Evolutionary conservation across 768 basidiomycete genomes (phyloP), one percentile per base, ranked within the genome.

Genomic region (Macrocybe gigantea): DNA sequence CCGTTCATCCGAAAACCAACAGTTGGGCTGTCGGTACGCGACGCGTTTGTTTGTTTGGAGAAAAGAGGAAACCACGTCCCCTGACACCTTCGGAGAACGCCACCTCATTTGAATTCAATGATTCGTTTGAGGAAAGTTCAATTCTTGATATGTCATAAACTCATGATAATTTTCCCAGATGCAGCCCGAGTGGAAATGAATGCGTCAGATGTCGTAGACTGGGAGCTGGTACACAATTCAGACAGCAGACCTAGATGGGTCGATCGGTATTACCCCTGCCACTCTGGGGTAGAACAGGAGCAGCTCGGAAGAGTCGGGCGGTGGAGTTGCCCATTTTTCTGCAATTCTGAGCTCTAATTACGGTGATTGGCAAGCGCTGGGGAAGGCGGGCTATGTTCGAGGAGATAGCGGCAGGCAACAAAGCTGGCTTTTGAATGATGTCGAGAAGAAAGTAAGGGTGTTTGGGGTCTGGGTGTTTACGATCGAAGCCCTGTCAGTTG

Each of bases 401-500:
- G 49, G 45, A 53, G 49, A 51, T 48, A 50, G 42, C 46, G 41
- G 6, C 43, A 22, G 15, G 15, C 12, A 32, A 22, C 2, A 22
- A 22, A 4, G 22, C 22, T 2, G 22, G 22, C 22, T 22, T 22
- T 22, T 22, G 22, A 22, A 22, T 22, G 22, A 22, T 22, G 4
- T 22, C 22, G 22, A 22, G 22, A 22, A 22, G 22, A 22, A 22
- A 22, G 22, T 22, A 22, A 50, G 57, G 61, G 72, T 72, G 67
- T 56, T 63, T 58, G 70, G 70, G 69, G 69, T 58, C 67, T 22
- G 56, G 38, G 52, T 61, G 58, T 56, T 56, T 57, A 67, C 65
- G 66, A 73, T 72, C 67, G 70, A 72, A 73, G 71, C 61, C 64
- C 70, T 71, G 72, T 72, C 73, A 74, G 64, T 70, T 68, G 64